Evolutionary conservation across 2,329 filamentous ascomycete genomes (phyloP).

Genomic region (Aureobasidium namibiae): DNA sequence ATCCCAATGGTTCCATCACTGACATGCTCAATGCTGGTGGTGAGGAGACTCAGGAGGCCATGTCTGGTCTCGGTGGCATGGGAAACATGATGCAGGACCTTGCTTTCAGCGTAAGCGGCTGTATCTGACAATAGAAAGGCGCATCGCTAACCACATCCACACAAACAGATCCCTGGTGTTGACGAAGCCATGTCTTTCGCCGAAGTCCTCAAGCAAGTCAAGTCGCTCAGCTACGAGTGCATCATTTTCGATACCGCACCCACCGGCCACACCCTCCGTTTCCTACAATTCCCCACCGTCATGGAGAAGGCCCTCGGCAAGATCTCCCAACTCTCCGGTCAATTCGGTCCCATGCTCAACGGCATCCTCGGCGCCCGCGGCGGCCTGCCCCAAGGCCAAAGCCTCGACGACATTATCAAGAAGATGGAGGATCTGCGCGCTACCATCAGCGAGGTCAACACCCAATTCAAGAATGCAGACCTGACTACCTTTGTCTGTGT

Average conservation of each 20-base stretch:
- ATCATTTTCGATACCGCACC: conserved; percentile 99
- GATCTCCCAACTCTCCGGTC: conserved; percentile 82
- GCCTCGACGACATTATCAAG: conserved; percentile 80
- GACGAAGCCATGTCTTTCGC: conserved; percentile 99
- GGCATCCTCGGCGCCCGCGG: conserved; percentile 75
- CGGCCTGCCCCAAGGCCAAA: conserved; percentile 82
- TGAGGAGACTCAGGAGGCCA: conserved; percentile 60
- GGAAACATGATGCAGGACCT: conserved; percentile 98
- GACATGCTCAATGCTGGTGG: conserved; percentile 77
- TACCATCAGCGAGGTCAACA: conserved; percentile 92
- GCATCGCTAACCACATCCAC: neutral
- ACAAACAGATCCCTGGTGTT: conserved; percentile 78
- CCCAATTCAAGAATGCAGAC: conserved; percentile 94
- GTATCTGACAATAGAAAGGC: neutral
- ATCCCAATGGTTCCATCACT: conserved; percentile 95
- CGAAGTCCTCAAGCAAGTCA: conserved; percentile 98
- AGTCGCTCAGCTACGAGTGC: conserved; percentile 95
- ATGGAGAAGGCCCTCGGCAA: conserved; percentile 98
- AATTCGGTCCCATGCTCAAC: conserved; percentile 94
- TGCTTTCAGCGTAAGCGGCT: conserved; percentile 69
- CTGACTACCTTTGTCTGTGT: conserved; percentile 97
- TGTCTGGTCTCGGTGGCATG: conserved; percentile 60
- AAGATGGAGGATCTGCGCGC: conserved; percentile 90
- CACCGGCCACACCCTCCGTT: conserved; percentile 94
- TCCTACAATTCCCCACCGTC: conserved; percentile 95